phyloP scores from a whole-genome alignment of 2,329 filamentous ascomycete species.

The Apiospora pterosperma region DNA sequence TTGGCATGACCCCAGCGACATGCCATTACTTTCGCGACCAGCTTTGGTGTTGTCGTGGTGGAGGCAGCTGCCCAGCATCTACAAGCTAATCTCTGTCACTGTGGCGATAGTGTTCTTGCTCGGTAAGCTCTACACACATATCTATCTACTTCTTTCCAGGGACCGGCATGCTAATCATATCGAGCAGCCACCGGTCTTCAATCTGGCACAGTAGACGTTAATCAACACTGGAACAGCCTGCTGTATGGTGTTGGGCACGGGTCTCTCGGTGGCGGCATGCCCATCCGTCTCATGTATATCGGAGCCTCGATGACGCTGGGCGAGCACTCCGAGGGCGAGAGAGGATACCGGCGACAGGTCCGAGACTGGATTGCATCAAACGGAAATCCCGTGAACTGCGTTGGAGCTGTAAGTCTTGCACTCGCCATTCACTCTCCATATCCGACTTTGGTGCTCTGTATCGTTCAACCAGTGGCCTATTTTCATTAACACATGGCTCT shows the following conservation, averaged over 20 bases:
- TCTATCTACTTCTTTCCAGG: neutral
- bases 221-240: slow-evolving; percentile 1
- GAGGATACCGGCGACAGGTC: slow-evolving; percentile 24
- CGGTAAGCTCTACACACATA: neutral
- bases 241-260: neutral
- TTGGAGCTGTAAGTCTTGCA: slow-evolving; percentile 13
- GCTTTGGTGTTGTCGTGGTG: neutral
- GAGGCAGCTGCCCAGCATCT: slow-evolving; percentile 4
- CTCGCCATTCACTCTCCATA: neutral
- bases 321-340: slow-evolving; percentile 19
- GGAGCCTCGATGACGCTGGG: slow-evolving; percentile 22
- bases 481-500: neutral
- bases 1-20: neutral
- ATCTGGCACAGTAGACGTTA: slow-evolving; percentile 2
- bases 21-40: neutral
- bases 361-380: slow-evolving; percentile 19
- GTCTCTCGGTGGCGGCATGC: slow-evolving; percentile 16
- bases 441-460: neutral
- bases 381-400: slow-evolving; percentile 23
- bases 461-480: no score
- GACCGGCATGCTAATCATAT: neutral
- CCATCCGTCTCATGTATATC: slow-evolving; percentile 22
- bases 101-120: neutral
- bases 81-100: neutral
- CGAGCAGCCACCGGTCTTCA: slow-evolving; percentile 1